phyloP scores from a whole-genome alignment of 2,329 filamentous ascomycete genomes.

The Fusarium verrucosum region DNA sequence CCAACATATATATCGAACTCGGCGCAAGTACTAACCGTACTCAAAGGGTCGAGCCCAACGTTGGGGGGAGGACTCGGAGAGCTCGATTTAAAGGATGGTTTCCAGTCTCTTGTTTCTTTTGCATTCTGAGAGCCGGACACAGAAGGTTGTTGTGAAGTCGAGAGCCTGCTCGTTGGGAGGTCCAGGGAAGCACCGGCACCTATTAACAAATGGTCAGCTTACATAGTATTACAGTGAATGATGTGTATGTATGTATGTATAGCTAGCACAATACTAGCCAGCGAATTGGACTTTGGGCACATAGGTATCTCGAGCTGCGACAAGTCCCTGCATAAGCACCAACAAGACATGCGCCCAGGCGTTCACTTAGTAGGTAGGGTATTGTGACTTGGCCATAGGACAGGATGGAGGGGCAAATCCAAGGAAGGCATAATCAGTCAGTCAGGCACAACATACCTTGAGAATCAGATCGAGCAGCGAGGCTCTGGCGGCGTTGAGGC shows the following conservation, averaged over 20 bases:
- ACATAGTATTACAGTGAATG: conserved; percentile 23
- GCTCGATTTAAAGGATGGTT: conserved; percentile 41
- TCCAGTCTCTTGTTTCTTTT: conserved; percentile 49
- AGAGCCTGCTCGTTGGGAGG: conserved; percentile 41
- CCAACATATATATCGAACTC: neutral
- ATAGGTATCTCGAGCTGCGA: conserved; percentile 12
- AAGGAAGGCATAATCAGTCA: conserved; percentile 1
- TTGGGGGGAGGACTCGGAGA: conserved; percentile 40
- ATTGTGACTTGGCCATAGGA: conserved; percentile 14
- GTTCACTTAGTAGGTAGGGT: conserved; percentile 13
- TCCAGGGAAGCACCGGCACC: conserved; percentile 40
- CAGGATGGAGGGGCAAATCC: conserved; percentile 3
- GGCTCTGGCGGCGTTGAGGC: conserved; percentile 39
- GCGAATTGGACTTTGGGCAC: neutral
- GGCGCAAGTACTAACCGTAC: conserved; percentile 46
- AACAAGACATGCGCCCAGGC: conserved; percentile 16
- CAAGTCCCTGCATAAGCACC: conserved; percentile 27
- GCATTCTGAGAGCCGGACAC: conserved; percentile 68
- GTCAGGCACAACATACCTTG: conserved; percentile 48
- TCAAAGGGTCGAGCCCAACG: conserved; percentile 51
- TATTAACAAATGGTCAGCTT: conserved; percentile 41
- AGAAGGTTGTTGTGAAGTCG: conserved; percentile 44
- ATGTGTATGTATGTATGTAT: conserved; percentile 1
- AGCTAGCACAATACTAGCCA: conserved; percentile 7
- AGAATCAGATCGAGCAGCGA: conserved; percentile 43